Evolutionary conservation across 2,329 filamentous ascomycete species (phyloP).

Genomic region (Ophiostoma ips): DNA sequence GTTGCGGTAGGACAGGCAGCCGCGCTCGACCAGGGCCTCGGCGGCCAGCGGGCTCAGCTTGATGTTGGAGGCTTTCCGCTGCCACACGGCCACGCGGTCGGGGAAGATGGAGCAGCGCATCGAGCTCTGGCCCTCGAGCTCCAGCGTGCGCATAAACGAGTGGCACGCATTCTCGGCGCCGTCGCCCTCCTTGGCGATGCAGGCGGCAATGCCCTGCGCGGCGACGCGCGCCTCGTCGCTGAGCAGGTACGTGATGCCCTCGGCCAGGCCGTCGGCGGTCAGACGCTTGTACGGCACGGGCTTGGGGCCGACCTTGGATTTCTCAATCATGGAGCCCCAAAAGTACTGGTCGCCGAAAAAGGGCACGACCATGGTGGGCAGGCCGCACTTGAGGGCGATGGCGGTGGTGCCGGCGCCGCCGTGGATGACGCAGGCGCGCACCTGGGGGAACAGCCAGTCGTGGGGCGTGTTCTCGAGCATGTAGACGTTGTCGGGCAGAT

Average conservation of each 20-base stretch:
- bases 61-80: conserved; percentile 44
- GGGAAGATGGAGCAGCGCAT: conserved; percentile 54
- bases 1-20: conserved; percentile 48
- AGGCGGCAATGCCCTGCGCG: conserved; percentile 43
- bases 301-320: conserved; percentile 48
- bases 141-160: conserved; percentile 49
- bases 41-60: conserved; percentile 51
- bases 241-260: conserved; percentile 57
- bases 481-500: conserved; percentile 49
- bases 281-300: conserved; percentile 57
- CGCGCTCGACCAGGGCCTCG: conserved; percentile 46
- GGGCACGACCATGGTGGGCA: conserved; percentile 62
- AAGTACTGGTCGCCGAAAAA: conserved; percentile 73
- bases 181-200: conserved; percentile 50
- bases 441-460: conserved; percentile 61
- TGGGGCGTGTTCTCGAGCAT: conserved; percentile 64
- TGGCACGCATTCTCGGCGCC: conserved; percentile 56
- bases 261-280: conserved; percentile 47
- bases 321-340: conserved; percentile 58
- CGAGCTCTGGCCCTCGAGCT: conserved; percentile 33
- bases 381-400: conserved; percentile 55
- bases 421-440: conserved; percentile 56
- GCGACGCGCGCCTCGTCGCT: conserved; percentile 44
- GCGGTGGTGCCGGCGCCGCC: conserved; percentile 69
- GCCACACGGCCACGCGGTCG: conserved; percentile 52